Percentiles rank a stretch among this genome's conserved stretches.
These are phyloP conservation scores for Fraxinus nigra DNA, from an alignment of 305 asterid species.

Conservation along the genomic window DNA sequence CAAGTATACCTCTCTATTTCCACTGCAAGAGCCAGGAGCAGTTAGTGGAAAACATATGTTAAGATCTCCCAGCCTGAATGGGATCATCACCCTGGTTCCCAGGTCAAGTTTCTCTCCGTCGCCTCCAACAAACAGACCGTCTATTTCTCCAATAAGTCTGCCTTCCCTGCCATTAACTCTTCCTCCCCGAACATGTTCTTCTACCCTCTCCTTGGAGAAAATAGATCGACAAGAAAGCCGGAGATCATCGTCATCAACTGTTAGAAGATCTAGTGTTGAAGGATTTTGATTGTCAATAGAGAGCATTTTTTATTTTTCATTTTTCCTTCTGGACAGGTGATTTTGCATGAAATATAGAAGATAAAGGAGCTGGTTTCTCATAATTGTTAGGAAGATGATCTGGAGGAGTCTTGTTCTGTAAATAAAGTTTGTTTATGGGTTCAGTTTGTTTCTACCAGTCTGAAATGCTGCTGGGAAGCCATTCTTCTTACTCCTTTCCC, in stretches of 20 bases:
- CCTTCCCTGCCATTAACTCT: slow-evolving; percentile 49
- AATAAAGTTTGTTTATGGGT: background rate
- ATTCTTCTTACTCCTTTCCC: background rate
- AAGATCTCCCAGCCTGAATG: slow-evolving; percentile 80
- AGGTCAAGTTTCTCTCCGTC: slow-evolving; percentile 52
- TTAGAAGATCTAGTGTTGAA: slow-evolving; percentile 64
- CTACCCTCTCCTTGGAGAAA: slow-evolving; percentile 53
- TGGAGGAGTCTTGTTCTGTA: background rate
- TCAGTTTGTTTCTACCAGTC: background rate
- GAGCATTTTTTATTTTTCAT: slow-evolving; percentile 32
- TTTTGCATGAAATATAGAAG: slow-evolving; percentile 48
- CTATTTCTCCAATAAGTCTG: slow-evolving; percentile 34
- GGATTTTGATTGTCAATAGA: slow-evolving; percentile 68
- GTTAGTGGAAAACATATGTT: slow-evolving; percentile 65
- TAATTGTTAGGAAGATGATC: background rate
- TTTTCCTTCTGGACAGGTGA: slow-evolving; percentile 34
- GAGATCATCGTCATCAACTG: slow-evolving; percentile 55
- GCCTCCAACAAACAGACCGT: slow-evolving; percentile 43
- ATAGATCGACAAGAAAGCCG: slow-evolving; percentile 57
- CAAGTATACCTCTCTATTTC: slow-evolving; percentile 83
- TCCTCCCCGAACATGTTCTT: slow-evolving; percentile 68
- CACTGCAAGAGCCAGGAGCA: slow-evolving; percentile 81
- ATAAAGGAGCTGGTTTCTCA: slow-evolving; percentile 32
- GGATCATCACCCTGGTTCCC: slow-evolving; percentile 54
- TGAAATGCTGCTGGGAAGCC: background rate